phyloP scores from a whole-genome alignment of 2,329 filamentous ascomycete species.

The Nemania sp. region DNA sequence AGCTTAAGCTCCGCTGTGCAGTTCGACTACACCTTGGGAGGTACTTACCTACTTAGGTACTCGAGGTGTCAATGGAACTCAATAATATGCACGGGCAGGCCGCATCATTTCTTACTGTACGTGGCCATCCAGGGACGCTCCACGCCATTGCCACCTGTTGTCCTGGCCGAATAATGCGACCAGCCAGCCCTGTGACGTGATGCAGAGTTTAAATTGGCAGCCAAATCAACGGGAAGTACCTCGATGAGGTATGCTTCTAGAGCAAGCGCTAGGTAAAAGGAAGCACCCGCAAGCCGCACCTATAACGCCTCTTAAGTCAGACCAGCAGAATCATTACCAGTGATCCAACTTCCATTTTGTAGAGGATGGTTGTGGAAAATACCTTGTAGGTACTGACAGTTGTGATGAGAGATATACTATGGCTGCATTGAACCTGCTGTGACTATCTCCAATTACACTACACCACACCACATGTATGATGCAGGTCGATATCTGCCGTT shows the following conservation, averaged over 20 bases:
- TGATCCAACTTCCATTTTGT: too few relatives aligned
- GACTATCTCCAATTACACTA: too few relatives aligned
- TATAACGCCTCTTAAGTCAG: too few relatives aligned
- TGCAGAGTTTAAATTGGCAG: slow-evolving; percentile 6
- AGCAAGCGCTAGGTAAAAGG: slow-evolving; percentile 2
- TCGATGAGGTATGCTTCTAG: slow-evolving; percentile 1
- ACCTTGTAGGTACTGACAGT: too few relatives aligned
- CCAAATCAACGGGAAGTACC: background rate
- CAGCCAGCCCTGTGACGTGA: slow-evolving; percentile 11
- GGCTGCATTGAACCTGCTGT: too few relatives aligned
- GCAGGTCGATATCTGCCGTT: background rate
- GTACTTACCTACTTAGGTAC: too few relatives aligned
- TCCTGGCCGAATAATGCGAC: slow-evolving; percentile 5
- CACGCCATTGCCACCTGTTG: slow-evolving; percentile 19
- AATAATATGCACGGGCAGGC: background rate
- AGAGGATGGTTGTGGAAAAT: too few relatives aligned
- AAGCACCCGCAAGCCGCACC: too few relatives aligned
- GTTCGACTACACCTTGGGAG: too few relatives aligned
- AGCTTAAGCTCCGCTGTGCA: slow-evolving; percentile 15
- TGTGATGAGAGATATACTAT: too few relatives aligned
- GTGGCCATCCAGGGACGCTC: slow-evolving; percentile 24
- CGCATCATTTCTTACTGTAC: slow-evolving; percentile 24
- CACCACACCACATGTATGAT: background rate
- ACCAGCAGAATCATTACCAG: too few relatives aligned
- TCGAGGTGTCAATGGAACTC: too few relatives aligned